These are phyloP conservation scores for Carex myosuroides DNA, from an alignment of 176 grass and related monocot genomes.

Conservation along the genomic window DNA sequence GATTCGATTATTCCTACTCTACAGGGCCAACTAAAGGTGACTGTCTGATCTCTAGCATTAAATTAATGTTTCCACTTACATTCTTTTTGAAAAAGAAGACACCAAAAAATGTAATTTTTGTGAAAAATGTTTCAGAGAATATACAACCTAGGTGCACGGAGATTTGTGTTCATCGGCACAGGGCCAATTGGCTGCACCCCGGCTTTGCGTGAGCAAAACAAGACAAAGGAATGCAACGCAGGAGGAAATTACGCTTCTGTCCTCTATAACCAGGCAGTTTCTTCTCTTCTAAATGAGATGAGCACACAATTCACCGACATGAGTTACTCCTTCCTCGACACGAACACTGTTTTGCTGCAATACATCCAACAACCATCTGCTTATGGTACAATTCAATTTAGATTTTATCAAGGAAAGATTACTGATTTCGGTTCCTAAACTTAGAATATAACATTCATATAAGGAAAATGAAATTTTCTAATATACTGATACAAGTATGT, in stretches of 20 bases:
- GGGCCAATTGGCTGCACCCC: slow-evolving; percentile 52
- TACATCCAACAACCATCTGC: slow-evolving; percentile 39
- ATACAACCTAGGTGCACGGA: slow-evolving; percentile 49
- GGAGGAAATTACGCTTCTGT: slow-evolving; percentile 40
- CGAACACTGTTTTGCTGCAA: neutral
- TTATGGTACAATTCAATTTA: slow-evolving; percentile 26
- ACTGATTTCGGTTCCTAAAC: no score
- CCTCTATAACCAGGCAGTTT: slow-evolving; percentile 34
- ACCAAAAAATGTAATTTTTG: neutral
- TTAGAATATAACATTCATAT: neutral
- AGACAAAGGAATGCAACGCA: slow-evolving; percentile 23
- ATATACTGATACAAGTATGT: neutral
- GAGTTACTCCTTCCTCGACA: slow-evolving; percentile 49
- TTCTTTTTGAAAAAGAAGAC: neutral
- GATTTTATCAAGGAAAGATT: no score
- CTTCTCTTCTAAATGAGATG: slow-evolving; percentile 33
- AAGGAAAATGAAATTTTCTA: neutral
- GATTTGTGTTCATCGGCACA: slow-evolving; percentile 39
- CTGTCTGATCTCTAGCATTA: neutral
- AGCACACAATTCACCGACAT: slow-evolving; percentile 16
- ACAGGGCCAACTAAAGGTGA: slow-evolving; percentile 48
- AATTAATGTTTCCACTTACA: neutral
- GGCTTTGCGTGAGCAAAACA: slow-evolving; percentile 31
- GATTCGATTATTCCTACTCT: slow-evolving; percentile 41
- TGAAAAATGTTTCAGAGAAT: slow-evolving; percentile 29